Evolutionary conservation across 257 asterid species (phyloP).

Genomic region (Anisodus tanguticus): DNA sequence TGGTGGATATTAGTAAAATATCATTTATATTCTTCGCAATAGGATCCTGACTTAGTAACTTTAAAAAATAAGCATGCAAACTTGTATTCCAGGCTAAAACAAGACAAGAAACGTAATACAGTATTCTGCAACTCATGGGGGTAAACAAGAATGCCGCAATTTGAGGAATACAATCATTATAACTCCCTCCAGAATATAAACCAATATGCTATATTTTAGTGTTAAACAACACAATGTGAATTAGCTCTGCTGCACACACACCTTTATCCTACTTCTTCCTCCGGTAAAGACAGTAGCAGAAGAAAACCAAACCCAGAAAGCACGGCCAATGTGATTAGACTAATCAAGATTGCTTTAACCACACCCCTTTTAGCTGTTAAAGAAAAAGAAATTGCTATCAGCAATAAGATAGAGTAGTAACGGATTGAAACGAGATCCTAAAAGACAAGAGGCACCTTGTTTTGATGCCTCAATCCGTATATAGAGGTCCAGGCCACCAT

Average conservation of each 20-base stretch:
- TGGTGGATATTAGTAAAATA: constrained; percentile 5
- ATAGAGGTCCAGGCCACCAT: constrained; percentile 48
- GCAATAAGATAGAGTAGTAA: neutral
- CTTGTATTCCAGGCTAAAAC: neutral
- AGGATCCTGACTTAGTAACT: neutral
- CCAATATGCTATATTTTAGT: neutral
- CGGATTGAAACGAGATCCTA: neutral
- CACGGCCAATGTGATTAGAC: constrained; percentile 32
- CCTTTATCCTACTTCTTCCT: constrained; percentile 25
- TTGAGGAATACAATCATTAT: neutral
- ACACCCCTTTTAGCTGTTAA: constrained; percentile 31
- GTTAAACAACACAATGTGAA: neutral
- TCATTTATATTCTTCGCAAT: neutral
- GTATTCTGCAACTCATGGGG: neutral
- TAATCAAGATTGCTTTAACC: constrained; percentile 29
- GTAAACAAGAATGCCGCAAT: neutral
- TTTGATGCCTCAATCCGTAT: constrained; percentile 42
- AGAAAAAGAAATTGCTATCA: neutral
- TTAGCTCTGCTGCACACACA: neutral
- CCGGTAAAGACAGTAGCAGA: constrained; percentile 37
- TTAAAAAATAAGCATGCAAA: neutral
- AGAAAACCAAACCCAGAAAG: constrained; percentile 38
- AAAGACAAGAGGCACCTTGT: constrained; percentile 30
- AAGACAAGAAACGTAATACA: neutral
- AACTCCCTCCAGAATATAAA: neutral